Conservation (phyloP, 164 flowering plant genomes). For the Macadamia tetraphylla region DNA sequence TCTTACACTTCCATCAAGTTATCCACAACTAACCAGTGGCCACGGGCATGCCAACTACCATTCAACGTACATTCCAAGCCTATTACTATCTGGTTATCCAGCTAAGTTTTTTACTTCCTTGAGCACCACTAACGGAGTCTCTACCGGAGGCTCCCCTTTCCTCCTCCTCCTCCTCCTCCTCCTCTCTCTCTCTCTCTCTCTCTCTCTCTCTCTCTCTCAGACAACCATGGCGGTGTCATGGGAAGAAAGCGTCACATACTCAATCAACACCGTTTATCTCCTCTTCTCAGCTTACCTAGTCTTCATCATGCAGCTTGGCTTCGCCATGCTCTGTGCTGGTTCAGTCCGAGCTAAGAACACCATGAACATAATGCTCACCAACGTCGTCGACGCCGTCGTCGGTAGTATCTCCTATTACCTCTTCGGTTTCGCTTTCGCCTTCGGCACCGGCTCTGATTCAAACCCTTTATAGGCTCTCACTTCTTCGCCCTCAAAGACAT, state of each 20-base stretch:
- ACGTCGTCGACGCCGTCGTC: constrained; percentile 67
- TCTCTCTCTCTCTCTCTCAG: not conserved
- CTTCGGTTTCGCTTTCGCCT: constrained; percentile 73
- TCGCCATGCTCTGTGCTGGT: constrained; percentile 82
- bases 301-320: constrained; percentile 75
- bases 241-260: constrained; percentile 44
- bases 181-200: constrained; percentile 5
- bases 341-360: constrained; percentile 73
- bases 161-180: not conserved
- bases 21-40: not conserved
- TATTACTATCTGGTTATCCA: not conserved
- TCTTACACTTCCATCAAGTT: not conserved
- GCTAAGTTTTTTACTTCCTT: no score
- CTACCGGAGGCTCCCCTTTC: no score
- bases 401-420: constrained; percentile 67
- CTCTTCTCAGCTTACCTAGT: constrained; percentile 61
- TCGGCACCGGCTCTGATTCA: constrained; percentile 35
- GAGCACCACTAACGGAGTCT: no score
- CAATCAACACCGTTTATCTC: constrained; percentile 47
- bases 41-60: not conserved
- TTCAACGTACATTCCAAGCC: not conserved
- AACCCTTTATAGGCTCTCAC: constrained; percentile 55
- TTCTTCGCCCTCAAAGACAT: constrained; percentile 47
- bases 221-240: constrained; percentile 37
- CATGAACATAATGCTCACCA: constrained; percentile 75